A percentile compares a stretch with the other conserved stretches of the same genome.
Conservation (phyloP, 192 early-diverging fungal species). For the Thamnidium elegans region DNA sequence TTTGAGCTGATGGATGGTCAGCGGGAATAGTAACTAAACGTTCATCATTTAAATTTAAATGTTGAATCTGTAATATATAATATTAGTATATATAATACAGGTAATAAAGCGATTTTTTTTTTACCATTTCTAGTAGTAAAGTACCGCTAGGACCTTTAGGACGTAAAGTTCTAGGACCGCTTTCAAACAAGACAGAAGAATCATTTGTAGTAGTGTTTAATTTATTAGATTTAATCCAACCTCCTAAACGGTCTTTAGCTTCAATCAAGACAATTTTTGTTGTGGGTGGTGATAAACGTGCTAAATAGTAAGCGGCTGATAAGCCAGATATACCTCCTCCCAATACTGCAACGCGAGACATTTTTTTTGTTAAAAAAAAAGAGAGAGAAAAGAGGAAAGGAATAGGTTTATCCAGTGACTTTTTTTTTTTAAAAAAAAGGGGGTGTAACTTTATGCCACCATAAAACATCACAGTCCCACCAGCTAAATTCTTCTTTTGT, state of each 20-base stretch:
- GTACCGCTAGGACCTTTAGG: constrained; percentile 67
- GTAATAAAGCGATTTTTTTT: neutral
- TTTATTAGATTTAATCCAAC: constrained; percentile 77
- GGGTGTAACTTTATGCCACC: no score
- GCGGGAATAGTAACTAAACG: constrained; percentile 57
- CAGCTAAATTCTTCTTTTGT: no score
- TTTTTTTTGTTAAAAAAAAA: neutral
- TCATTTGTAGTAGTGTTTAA: constrained; percentile 18
- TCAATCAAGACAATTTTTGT: constrained; percentile 74
- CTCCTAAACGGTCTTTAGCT: constrained; percentile 66
- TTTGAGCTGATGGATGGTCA: constrained; percentile 68
- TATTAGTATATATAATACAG: constrained; percentile 53
- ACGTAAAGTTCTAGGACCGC: constrained; percentile 82
- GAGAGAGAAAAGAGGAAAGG: neutral
- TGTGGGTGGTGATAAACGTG: constrained; percentile 39
- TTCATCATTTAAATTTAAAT: constrained; percentile 20
- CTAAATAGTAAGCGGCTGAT: constrained; percentile 76
- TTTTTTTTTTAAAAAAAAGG: no score
- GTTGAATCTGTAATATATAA: constrained; percentile 59
- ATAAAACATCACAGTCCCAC: neutral
- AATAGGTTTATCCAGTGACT: no score
- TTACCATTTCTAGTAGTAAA: constrained; percentile 76
- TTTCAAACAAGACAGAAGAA: constrained; percentile 61
- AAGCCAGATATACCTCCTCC: constrained; percentile 93
- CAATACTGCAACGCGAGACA: constrained; percentile 60